These are phyloP conservation scores for Drechslerella dactyloides DNA, from an alignment of 2,329 filamentous ascomycete genomes.

Conservation along the genomic window DNA sequence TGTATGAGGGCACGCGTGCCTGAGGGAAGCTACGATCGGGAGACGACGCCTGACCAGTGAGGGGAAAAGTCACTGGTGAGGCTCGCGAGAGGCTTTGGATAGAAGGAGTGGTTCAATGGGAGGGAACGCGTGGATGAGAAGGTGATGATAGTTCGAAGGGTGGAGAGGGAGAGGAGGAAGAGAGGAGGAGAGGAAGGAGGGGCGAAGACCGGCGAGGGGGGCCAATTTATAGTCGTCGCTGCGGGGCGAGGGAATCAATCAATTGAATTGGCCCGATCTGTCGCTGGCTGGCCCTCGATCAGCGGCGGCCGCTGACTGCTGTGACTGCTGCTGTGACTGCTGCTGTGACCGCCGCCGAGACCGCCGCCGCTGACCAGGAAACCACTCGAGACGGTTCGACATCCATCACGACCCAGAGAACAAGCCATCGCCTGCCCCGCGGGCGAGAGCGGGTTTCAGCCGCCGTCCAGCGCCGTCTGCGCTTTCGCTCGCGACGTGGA, in stretches of 20 bases:
- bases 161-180: background rate
- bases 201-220: background rate
- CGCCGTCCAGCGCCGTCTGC: no score
- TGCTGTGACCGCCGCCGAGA: no score
- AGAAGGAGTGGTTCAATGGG: background rate
- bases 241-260: background rate
- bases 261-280: background rate
- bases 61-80: background rate
- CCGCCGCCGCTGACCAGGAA: no score
- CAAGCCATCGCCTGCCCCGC: no score
- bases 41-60: background rate
- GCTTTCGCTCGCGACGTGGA: no score
- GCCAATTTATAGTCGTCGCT: background rate
- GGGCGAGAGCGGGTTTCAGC: no score
- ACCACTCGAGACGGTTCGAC: no score
- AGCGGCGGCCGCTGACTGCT: no score
- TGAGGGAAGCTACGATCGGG: background rate
- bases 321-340: no score
- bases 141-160: constrained; percentile 3
- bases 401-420: no score
- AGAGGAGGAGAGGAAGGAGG: constrained; percentile 5
- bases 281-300: no score
- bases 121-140: background rate
- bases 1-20: background rate
- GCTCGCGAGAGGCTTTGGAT: background rate